phyloP scores from a whole-genome alignment of 192 early-diverging fungal species.

The Chytriomyces confervae region DNA sequence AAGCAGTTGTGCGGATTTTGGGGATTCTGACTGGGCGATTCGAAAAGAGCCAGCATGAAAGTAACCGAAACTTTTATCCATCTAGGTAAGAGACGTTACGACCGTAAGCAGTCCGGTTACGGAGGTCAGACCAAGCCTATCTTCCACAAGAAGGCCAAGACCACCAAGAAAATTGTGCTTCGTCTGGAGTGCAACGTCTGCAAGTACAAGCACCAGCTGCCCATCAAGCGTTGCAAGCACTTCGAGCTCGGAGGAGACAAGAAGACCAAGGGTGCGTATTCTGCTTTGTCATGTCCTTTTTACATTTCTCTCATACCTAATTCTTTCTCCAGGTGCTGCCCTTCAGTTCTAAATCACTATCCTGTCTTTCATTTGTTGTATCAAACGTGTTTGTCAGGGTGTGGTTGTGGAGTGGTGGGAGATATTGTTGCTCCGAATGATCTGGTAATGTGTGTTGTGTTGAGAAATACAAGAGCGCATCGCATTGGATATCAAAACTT shows the following conservation, averaged over 20 bases:
- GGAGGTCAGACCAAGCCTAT: slow-evolving; percentile 99
- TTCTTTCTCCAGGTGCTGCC: slow-evolving; percentile 70
- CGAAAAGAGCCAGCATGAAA: background rate
- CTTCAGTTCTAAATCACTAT: slow-evolving; percentile 76
- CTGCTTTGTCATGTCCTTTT: background rate
- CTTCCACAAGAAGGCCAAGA: slow-evolving; percentile 99
- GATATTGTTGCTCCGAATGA: too few relatives aligned
- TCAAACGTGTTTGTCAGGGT: background rate
- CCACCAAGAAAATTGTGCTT: slow-evolving; percentile 99
- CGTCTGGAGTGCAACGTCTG: slow-evolving; percentile 98
- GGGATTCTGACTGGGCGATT: background rate
- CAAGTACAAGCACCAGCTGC: slow-evolving; percentile 98
- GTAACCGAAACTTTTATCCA: background rate
- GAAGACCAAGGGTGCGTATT: slow-evolving; percentile 75
- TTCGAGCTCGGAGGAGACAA: slow-evolving; percentile 99
- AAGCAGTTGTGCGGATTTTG: background rate
- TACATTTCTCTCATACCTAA: background rate
- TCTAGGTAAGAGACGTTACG: slow-evolving; percentile 70
- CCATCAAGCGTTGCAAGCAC: slow-evolving; percentile 99
- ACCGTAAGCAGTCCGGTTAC: slow-evolving; percentile 98
- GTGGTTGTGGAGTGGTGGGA: background rate
- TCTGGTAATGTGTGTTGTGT: too few relatives aligned
- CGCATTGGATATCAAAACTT: too few relatives aligned
- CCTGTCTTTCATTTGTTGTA: background rate
- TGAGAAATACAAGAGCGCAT: too few relatives aligned